Evolutionary conservation across 345 rosid genomes (phyloP).

Genomic region (Gossypioides kirkii): DNA sequence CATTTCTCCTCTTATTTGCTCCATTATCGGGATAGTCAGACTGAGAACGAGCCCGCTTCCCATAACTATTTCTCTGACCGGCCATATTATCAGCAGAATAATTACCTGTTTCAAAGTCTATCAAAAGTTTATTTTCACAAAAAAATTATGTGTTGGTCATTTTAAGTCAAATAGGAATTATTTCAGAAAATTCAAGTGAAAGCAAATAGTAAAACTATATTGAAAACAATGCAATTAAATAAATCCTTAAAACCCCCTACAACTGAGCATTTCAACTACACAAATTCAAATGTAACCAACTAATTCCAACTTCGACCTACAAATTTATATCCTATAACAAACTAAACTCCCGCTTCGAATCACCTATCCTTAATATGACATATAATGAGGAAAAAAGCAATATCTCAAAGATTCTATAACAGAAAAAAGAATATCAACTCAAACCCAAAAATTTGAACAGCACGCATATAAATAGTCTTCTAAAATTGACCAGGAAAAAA

Average conservation of each 20-base stretch:
- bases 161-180: not conserved
- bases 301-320: not conserved
- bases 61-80: constrained; percentile 75
- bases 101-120: constrained; percentile 14
- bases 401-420: not conserved
- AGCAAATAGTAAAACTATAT: not conserved
- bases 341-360: not conserved
- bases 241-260: no score
- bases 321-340: not conserved
- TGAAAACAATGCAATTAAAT: not conserved
- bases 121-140: not conserved
- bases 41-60: constrained; percentile 74
- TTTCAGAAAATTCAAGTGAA: not conserved
- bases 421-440: not conserved
- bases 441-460: not conserved
- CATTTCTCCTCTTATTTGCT: constrained; percentile 59
- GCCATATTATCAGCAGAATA: constrained; percentile 31
- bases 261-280: not conserved
- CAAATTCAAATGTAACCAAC: not conserved
- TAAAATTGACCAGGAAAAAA: not conserved
- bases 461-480: not conserved
- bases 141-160: not conserved
- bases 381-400: not conserved
- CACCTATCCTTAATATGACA: not conserved
- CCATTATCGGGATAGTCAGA: constrained; percentile 62